Conservation (phyloP, 225 moss, liverwort and hornwort species). For the Polytrichum formosum region DNA sequence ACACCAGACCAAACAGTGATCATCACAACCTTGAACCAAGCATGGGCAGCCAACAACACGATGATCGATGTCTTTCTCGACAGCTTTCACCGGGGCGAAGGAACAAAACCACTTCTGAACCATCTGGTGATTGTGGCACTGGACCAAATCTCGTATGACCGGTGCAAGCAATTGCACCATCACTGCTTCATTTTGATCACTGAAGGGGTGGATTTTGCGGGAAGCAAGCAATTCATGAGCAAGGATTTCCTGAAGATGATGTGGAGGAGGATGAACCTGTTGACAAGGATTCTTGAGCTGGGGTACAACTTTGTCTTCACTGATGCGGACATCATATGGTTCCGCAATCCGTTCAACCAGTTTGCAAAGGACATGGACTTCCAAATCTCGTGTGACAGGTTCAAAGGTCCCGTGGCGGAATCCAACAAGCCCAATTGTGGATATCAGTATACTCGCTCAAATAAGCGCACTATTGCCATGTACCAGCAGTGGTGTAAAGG, state of each 20-base stretch:
- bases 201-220: slow-evolving; percentile 67
- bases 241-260: slow-evolving; percentile 72
- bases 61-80: slow-evolving; percentile 66
- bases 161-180: slow-evolving; percentile 44
- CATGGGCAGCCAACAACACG: slow-evolving; percentile 55
- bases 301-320: slow-evolving; percentile 63
- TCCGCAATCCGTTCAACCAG: slow-evolving; percentile 58
- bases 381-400: slow-evolving; percentile 60
- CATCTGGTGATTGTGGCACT: slow-evolving; percentile 53
- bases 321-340: slow-evolving; percentile 74
- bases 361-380: slow-evolving; percentile 49
- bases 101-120: slow-evolving; percentile 40
- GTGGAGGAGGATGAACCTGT: slow-evolving; percentile 61
- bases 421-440: slow-evolving; percentile 54
- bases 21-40: slow-evolving; percentile 60
- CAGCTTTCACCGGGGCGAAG: slow-evolving; percentile 47
- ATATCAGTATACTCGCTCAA: slow-evolving; percentile 51
- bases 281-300: slow-evolving; percentile 50
- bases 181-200: slow-evolving; percentile 60
- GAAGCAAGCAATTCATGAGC: slow-evolving; percentile 59
- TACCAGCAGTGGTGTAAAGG: slow-evolving; percentile 51
- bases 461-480: slow-evolving; percentile 38
- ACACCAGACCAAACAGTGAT: slow-evolving; percentile 51
- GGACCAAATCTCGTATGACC: slow-evolving; percentile 48
- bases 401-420: slow-evolving; percentile 35